Base-by-base conservation (phyloP, 2,329 filamentous ascomycete species). In the Penicillium rolfsii region DNA sequence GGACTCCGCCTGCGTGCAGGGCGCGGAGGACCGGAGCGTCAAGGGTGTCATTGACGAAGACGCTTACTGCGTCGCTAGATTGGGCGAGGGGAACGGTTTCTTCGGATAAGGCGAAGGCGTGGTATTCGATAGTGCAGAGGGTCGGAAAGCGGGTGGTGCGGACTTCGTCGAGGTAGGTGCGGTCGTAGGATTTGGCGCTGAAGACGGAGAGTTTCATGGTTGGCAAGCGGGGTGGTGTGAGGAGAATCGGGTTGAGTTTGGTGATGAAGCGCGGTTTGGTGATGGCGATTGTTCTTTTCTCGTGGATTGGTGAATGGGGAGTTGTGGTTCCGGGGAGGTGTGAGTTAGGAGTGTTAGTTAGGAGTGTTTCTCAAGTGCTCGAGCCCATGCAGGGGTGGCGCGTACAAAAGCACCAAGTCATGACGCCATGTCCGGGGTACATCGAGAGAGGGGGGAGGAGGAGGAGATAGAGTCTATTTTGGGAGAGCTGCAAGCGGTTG, bases 41-140 rank as follows among this genome's bases (percentile, higher is more conserved):
- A 22, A 89, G 77, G 4, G 75, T 74, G 75, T 90, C 88, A 73
- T 90, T 90, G 71, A 90, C 88, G 67, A 90, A 90, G 67, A 85
- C 84, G 75, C 87, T 90, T 52, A 90, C 80, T 58, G 87, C 87
- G 45, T 82, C 76, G 60, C 82, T 80, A 38, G 79, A 82, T 1
- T 76, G 70, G 2, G 84, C 83, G 6, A 89, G 80, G 0, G 81
- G 66, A 1, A 81, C 85, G 0, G 87, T 90, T 49, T 86, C 82
- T 30, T 78, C 65, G 43, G 77, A 80, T 9, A 90, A 82, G 3
- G 84, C 69, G 60, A 87, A 85, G 49, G 86, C 81, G 74, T 89
- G 85, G 73, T 84, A 88, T 59, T 78, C 71, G 56, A 89, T 75
- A 11, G 84, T 79, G 65, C 85, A 75, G 54, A 77, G 71, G 38